Percentiles rank a stretch among this genome's conserved stretches.
These are phyloP conservation scores for Chloropicon primus DNA, from an alignment of 139 green algal genomes.

Conservation along the genomic window DNA sequence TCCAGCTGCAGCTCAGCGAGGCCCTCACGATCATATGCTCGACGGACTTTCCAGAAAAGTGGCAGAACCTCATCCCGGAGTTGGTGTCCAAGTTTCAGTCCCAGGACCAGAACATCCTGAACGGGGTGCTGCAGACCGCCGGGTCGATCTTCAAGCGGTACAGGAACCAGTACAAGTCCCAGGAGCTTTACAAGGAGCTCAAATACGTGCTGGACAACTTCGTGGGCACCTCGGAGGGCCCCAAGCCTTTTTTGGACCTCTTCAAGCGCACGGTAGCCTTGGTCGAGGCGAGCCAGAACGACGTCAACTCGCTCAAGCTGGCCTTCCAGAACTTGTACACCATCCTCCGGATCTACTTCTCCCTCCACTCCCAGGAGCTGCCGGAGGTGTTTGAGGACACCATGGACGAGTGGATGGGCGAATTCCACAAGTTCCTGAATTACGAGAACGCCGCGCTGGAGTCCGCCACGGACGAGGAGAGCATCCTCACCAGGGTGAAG, in stretches of 20 bases:
- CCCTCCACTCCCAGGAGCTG: conserved; percentile 78
- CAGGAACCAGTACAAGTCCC: conserved; percentile 42
- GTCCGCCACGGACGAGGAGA: conserved; percentile 28
- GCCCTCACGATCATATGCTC: conserved; percentile 76
- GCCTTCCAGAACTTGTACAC: conserved; percentile 53
- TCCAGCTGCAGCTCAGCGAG: conserved; percentile 70
- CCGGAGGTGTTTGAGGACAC: conserved; percentile 84
- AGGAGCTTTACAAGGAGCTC: conserved; percentile 34
- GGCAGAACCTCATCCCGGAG: conserved; percentile 77
- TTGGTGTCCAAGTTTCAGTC: conserved; percentile 54
- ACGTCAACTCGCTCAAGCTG: conserved; percentile 30
- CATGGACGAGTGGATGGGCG: conserved; percentile 78
- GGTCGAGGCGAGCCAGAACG: conserved; percentile 4
- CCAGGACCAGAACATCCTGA: conserved; percentile 40
- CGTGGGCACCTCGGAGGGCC: conserved; percentile 34
- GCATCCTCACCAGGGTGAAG: conserved; percentile 60
- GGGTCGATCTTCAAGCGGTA: conserved; percentile 96
- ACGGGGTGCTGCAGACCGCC: conserved; percentile 72
- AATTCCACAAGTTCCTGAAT: conserved; percentile 61
- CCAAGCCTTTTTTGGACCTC: conserved; percentile 21
- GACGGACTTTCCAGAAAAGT: conserved; percentile 81
- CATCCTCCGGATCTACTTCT: conserved; percentile 77
- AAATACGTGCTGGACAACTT: conserved; percentile 66
- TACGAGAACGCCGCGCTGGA: conserved; percentile 43
- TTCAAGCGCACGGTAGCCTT: conserved; percentile 1